Conservation (phyloP, 768 basidiomycete genomes). For the Collybia mongolica region DNA sequence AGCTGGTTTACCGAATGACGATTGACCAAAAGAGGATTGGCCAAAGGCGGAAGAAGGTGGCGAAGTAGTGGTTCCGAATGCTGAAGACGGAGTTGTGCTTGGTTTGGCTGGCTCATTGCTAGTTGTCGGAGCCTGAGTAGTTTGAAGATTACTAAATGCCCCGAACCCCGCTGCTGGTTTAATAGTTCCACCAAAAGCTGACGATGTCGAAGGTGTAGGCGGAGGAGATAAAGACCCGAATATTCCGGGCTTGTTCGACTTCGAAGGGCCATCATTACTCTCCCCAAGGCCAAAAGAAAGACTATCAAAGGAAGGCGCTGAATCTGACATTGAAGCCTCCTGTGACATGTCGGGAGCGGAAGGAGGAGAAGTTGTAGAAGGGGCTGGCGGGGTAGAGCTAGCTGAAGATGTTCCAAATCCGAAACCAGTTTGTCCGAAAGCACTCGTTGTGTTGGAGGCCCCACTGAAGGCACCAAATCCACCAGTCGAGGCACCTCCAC, state of each 20-base stretch:
- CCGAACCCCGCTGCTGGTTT: slow-evolving; percentile 44
- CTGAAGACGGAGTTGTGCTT: slow-evolving; percentile 7
- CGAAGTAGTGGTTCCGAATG: background rate
- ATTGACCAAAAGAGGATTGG: slow-evolving; percentile 8
- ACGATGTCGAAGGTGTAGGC: slow-evolving; percentile 19
- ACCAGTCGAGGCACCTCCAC: slow-evolving; percentile 13
- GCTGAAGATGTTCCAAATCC: slow-evolving; percentile 15
- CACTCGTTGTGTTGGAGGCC: slow-evolving; percentile 11
- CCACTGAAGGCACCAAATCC: slow-evolving; percentile 16
- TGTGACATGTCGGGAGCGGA: slow-evolving; percentile 33
- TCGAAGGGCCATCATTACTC: slow-evolving; percentile 20
- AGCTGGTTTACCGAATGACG: background rate
- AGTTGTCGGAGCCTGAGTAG: slow-evolving; percentile 8
- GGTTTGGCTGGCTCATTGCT: background rate
- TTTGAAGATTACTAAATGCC: slow-evolving; percentile 36
- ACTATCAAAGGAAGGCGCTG: slow-evolving; percentile 34
- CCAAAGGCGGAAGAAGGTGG: slow-evolving; percentile 19
- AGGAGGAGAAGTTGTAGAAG: slow-evolving; percentile 8
- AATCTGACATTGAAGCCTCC: slow-evolving; percentile 48
- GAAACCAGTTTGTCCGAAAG: slow-evolving; percentile 28
- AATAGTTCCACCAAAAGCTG: slow-evolving; percentile 25
- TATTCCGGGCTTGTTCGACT: slow-evolving; percentile 26
- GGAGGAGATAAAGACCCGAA: slow-evolving; percentile 35
- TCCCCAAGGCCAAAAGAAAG: slow-evolving; percentile 32
- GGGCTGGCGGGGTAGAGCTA: slow-evolving; percentile 9